Evolutionary conservation across 495 filamentous ascomycete species (phyloP).

Genomic region (Talaromyces trachyspermus): DNA sequence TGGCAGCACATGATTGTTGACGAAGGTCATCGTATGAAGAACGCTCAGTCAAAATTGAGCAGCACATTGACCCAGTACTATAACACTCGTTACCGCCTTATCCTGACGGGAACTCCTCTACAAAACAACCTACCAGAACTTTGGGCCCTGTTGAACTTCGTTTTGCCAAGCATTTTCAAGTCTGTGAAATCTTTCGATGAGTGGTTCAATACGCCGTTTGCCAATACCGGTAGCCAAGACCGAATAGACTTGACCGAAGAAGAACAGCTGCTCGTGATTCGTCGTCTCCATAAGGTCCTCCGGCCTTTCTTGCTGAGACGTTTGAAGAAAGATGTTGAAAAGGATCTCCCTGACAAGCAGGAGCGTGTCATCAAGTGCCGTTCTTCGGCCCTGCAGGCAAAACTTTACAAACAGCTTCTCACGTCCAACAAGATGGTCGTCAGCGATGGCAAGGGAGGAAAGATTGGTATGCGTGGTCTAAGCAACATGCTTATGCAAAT

Average conservation of each 20-base stretch:
- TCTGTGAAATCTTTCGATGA: constrained; percentile 98
- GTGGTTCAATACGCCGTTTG: constrained; percentile 99
- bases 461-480: constrained; percentile 88
- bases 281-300: constrained; percentile 95
- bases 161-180: constrained; percentile 97
- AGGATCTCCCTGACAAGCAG: constrained; percentile 95
- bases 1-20: constrained; percentile 99
- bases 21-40: constrained; percentile 99
- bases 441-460: constrained; percentile 90
- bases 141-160: constrained; percentile 97
- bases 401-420: constrained; percentile 92
- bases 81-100: constrained; percentile 86
- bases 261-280: constrained; percentile 97
- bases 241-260: constrained; percentile 99
- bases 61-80: constrained; percentile 93
- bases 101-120: constrained; percentile 92
- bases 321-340: constrained; percentile 99
- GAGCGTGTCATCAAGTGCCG: constrained; percentile 99
- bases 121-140: constrained; percentile 96
- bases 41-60: constrained; percentile 92
- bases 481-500: constrained; percentile 99
- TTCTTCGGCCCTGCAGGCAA: constrained; percentile 88
- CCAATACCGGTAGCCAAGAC: constrained; percentile 94
- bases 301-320: constrained; percentile 95
- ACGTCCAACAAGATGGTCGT: constrained; percentile 90